phyloP scores from a whole-genome alignment of 106 monocot genomes.

The Platanthera guangdongensis region DNA sequence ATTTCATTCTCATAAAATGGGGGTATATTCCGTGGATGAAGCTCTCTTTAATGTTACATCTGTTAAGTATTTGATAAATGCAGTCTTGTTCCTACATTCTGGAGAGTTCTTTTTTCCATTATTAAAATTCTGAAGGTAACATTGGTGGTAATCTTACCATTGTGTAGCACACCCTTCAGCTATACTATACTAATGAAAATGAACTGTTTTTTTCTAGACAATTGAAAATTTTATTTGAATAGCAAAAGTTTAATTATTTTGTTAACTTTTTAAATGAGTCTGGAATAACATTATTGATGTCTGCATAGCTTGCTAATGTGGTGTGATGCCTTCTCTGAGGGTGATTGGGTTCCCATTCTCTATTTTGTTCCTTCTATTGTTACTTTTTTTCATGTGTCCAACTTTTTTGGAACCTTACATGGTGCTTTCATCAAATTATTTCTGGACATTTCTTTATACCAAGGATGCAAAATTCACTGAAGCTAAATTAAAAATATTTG shows the following conservation, averaged over 20 bases:
- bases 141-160: no score
- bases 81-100: background rate
- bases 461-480: background rate
- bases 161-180: no score
- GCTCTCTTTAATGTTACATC: background rate
- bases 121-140: background rate
- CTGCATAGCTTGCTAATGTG: background rate
- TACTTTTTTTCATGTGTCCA: background rate
- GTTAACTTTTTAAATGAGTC: no score
- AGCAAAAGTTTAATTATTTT: no score
- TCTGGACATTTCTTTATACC: background rate
- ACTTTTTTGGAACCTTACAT: background rate
- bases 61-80: conserved; percentile 2
- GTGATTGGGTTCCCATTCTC: no score
- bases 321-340: background rate
- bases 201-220: no score
- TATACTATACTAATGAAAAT: no score
- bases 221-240: no score
- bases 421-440: background rate
- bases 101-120: background rate
- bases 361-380: no score
- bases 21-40: background rate
- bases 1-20: background rate
- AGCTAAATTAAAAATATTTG: background rate
- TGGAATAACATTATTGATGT: no score